Base-by-base conservation (phyloP, 1,139 yeast species). In the Groenewaldozyma sp. region DNA sequence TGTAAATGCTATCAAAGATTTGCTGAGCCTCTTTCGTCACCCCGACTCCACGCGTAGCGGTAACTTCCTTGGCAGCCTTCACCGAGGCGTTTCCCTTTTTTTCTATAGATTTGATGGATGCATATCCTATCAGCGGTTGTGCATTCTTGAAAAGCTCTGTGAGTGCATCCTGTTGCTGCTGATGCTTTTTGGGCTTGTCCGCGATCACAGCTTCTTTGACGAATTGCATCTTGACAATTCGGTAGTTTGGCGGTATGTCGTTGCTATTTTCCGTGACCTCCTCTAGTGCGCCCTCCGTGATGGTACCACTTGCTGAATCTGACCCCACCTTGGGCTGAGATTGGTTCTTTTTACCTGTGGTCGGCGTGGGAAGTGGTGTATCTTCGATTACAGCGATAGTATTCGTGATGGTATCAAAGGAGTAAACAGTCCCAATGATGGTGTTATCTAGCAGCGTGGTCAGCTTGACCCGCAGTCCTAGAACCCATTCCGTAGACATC, bases 351-450 rank as follows among this genome's bases (percentile, higher is more conserved):
- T 29, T 29, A 7, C 26, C 26, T n/a, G n/a, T n/a, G 20, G 33
- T n/a, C 9, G 33, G 33, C 22, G 33, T 29, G 22, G 33, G 33
- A 5, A 18, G 21, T 4, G 22, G n/a, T 29, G 33, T 19, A 18
- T 54, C 58, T 40, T 59, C 60, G 14, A 51, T 51, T 24, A 63
- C 42, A 4, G 70, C 61, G n/a, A 70, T 46, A 3, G 71, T 66
- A 46, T 59, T 60, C 22, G 69, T 62, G 7, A 62, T 53, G 2
- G 71, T 65, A 45, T 69, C 74, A 56, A 72, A 78, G 6, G 86
- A 71, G 56, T 76, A 79, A 27, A 82, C 70, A 31, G 70, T 64
- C 1, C 93, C 94, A 10, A 66, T 65, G 40, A 76, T 67, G 9
- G 67, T 64, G 35, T 71, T 70, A 53, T 79, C 87, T 37, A 77